Base-by-base conservation (phyloP, 164 flowering plant species). In the grape (Vitis vinifera) region DNA sequence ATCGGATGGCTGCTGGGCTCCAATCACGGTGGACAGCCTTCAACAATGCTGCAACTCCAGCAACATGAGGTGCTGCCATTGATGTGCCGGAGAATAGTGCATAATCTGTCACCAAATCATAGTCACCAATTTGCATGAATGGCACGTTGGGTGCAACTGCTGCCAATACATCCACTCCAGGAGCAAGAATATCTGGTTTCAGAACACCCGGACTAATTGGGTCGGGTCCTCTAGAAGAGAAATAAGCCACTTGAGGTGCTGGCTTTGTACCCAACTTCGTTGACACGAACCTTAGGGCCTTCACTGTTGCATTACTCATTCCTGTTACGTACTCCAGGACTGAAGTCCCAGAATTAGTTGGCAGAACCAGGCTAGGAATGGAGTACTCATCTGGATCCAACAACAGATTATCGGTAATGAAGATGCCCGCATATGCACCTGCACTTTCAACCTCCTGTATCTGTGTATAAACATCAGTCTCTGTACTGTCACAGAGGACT, bases 1-100 rank as follows among this genome's bases (percentile, higher is more conserved):
- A 84, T n/a, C 76, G 71, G 47, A 84, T 80, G 52, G 81, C 82
- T 15, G 76, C 85, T 9, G 83, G 81, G 63, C 76, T 74, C 84
- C 83, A 84, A 13, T 78, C 78, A 30, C 7, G 60, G 68, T 82
- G 77, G 13, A 69, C 77, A 10, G 76, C 72, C 67, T 65, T 76
- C 30, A 83, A 47, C 44, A 83, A 19, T 3, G 79, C 82, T 9
- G 81, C 84, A 17, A 78, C 66, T 51, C 84, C 82, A 12, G 80
- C 82, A 27, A 44, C 75, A 70, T 83, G 77, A 3, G 82, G 86
- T 7, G 74, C 17, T 31, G 83, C 71, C 80, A 80, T 80, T 12
- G 82, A 80, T 7, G 80, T 82, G 7, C 81, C 83, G 1, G 80
- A 75, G 6, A 12, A 8, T 1, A 77, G 64, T 7, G 65, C 76